Percentiles rank a stretch among this genome's conserved stretches.
These are phyloP conservation scores for Paramecium caudatum DNA, from an alignment of 73 alveolate species.

Conservation along the genomic window DNA sequence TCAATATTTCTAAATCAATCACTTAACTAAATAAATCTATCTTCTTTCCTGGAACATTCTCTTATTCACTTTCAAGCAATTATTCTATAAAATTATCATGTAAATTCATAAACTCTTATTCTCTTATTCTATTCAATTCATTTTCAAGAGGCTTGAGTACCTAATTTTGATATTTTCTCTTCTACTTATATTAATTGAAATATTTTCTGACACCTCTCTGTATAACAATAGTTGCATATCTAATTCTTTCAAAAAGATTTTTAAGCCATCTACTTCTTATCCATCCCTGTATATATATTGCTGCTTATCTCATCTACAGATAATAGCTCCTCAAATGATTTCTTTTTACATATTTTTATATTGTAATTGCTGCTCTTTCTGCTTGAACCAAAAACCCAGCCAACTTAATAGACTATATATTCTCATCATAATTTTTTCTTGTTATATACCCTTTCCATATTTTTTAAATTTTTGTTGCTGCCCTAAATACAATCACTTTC, in stretches of 20 bases:
- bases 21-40: conserved; percentile 73
- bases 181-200: not conserved
- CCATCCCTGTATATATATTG: conserved; percentile 34
- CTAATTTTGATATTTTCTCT: not conserved
- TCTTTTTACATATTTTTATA: conserved; percentile 14
- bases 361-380: conserved; percentile 1
- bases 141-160: conserved; percentile 40
- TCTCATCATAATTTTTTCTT: not conserved
- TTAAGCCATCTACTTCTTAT: conserved; percentile 55
- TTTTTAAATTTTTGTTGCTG: conserved; percentile 55
- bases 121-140: conserved; percentile 28
- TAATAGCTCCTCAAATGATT: not conserved
- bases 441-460: conserved; percentile 9
- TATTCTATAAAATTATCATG: conserved; percentile 34
- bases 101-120: conserved; percentile 48
- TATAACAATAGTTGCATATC: conserved; percentile 56
- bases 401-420: not conserved
- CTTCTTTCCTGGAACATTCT: conserved; percentile 35
- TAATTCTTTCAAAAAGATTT: conserved; percentile 6
- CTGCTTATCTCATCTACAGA: not conserved
- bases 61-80: conserved; percentile 13
- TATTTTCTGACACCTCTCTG: conserved; percentile 39
- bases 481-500: conserved; percentile 54
- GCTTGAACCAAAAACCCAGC: conserved; percentile 22
- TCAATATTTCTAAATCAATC: conserved; percentile 70